phyloP scores from a whole-genome alignment of 345 rosid genomes.

The Bruguiera parviflora region DNA sequence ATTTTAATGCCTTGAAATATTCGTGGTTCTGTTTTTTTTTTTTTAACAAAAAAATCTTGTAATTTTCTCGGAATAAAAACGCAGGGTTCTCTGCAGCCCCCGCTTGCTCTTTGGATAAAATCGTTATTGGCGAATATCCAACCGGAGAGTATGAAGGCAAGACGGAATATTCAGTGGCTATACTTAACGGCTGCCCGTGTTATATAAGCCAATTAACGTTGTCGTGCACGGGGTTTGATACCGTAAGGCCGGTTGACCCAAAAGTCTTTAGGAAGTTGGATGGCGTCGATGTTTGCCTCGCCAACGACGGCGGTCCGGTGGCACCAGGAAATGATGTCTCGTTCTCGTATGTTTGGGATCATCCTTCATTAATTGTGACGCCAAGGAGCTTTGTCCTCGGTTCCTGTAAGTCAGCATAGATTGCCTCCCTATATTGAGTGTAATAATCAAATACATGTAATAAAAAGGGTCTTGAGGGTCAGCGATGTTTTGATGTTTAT shows the following conservation, averaged over 20 bases:
- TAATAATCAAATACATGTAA: no score
- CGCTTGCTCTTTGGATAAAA: constrained; percentile 9
- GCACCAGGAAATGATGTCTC: neutral
- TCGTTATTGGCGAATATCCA: constrained; percentile 10
- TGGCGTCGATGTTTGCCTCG: constrained; percentile 8
- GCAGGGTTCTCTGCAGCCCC: no score
- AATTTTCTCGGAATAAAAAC: no score
- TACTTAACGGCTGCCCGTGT: constrained; percentile 20
- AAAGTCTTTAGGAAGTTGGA: constrained; percentile 8
- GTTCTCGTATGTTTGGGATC: constrained; percentile 28
- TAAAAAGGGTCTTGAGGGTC: no score
- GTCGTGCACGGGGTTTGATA: constrained; percentile 21
- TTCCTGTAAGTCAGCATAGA: neutral
- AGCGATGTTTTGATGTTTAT: no score
- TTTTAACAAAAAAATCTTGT: no score
- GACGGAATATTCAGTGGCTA: constrained; percentile 25
- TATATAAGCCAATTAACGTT: constrained; percentile 8
- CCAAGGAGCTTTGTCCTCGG: neutral
- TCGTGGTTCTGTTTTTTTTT: no score
- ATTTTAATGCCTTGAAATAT: no score
- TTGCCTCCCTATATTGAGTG: no score
- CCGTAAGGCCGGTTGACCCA: constrained; percentile 2
- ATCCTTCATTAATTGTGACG: constrained; percentile 19
- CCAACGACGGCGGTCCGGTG: constrained; percentile 19
- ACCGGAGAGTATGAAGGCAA: constrained; percentile 7